Evolutionary conservation across 1,284 basidiomycete species (phyloP).

Genomic region (Tilletiopsis washingtonensis): DNA sequence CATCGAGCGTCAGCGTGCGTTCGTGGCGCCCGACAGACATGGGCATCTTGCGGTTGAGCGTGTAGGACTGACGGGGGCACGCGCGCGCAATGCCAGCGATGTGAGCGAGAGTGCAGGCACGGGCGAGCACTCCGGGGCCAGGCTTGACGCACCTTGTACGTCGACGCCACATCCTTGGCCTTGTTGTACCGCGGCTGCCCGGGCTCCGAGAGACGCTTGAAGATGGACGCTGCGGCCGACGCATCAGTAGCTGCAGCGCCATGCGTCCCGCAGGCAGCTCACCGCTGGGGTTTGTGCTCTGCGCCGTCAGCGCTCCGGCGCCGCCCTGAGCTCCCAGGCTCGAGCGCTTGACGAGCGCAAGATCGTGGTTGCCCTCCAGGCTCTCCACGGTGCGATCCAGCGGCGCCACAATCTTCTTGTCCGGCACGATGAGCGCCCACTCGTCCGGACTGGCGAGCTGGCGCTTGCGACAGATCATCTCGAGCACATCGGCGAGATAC

Average conservation of each 20-base stretch:
- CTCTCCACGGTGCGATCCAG: conserved; percentile 91
- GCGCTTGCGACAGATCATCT: conserved; percentile 49
- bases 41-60: conserved; percentile 87
- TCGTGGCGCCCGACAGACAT: conserved; percentile 74
- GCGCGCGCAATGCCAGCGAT: background rate
- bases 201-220: conserved; percentile 67
- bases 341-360: conserved; percentile 68
- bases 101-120: background rate
- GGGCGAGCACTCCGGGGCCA: background rate
- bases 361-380: conserved; percentile 74
- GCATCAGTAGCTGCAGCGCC: conserved; percentile 80
- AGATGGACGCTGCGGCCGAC: conserved; percentile 19
- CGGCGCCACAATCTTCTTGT: conserved; percentile 65
- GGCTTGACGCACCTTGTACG: conserved; percentile 57
- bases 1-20: conserved; percentile 84
- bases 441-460: conserved; percentile 29
- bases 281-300: conserved; percentile 76
- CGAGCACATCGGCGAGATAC: conserved; percentile 93
- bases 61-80: conserved; percentile 62
- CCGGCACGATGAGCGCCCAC: conserved; percentile 41
- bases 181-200: conserved; percentile 50
- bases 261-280: conserved; percentile 11
- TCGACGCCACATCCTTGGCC: conserved; percentile 42
- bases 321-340: conserved; percentile 27
- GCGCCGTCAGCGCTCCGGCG: conserved; percentile 47